phyloP scores from a whole-genome alignment of 345 rosid genomes.

The Eucalyptus pauciflora region DNA sequence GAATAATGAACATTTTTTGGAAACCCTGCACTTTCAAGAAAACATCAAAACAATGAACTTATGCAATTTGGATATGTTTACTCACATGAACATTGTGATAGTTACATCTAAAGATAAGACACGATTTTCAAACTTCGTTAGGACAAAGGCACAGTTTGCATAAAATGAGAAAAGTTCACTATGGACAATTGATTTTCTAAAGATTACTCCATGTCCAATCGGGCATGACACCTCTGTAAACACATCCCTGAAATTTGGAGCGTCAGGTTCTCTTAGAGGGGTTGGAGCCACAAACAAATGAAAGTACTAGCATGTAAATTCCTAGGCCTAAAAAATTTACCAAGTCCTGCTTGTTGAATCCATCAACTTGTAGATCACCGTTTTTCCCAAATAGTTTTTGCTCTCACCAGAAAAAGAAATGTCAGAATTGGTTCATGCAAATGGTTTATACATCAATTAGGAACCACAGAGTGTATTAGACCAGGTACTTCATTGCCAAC shows the following conservation, averaged over 20 bases:
- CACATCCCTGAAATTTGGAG: not conserved
- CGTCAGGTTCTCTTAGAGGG: not conserved
- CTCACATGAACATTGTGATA: not conserved
- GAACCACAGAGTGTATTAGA: not conserved
- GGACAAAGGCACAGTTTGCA: not conserved
- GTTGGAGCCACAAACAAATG: not conserved
- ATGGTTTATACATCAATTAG: not conserved
- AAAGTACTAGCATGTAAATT: not conserved
- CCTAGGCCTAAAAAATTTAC: not conserved
- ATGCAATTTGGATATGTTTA: not conserved
- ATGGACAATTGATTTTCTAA: not conserved
- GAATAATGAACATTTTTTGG: not conserved
- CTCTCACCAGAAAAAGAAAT: not conserved
- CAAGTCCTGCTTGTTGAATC: not conserved
- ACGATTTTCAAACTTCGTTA: not conserved
- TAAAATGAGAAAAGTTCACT: not conserved
- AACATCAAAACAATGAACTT: not conserved
- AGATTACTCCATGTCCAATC: not conserved
- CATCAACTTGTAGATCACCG: not conserved
- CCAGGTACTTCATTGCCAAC: not conserved
- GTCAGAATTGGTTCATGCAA: not conserved
- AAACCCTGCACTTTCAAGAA: not conserved
- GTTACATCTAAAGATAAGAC: not conserved
- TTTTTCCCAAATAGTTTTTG: not conserved
- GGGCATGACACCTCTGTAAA: not conserved